These are phyloP conservation scores for Dothideomycetes sp. DNA, from an alignment of 2,329 filamentous ascomycete species.

Conservation along the genomic window DNA sequence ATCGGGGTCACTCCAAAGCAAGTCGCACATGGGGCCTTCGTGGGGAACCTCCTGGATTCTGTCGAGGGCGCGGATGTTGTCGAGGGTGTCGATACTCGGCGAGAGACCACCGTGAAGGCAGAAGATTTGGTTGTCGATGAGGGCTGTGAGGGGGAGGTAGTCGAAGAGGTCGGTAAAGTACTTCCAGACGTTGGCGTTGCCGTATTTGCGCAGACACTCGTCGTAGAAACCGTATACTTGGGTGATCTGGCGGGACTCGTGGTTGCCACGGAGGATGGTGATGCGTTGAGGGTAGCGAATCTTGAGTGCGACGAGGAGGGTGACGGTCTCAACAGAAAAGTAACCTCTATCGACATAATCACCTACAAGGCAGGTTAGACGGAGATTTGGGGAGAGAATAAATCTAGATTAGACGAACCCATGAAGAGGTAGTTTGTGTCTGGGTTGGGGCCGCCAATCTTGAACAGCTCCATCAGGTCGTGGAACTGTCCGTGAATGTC, in stretches of 20 bases:
- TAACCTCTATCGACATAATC: slow-evolving; percentile 98
- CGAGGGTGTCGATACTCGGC: slow-evolving; percentile 62
- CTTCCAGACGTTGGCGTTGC: slow-evolving; percentile 69
- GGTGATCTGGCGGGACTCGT: slow-evolving; percentile 67
- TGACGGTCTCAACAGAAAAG: slow-evolving; percentile 97
- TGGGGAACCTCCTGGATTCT: slow-evolving; percentile 67
- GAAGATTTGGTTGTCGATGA: slow-evolving; percentile 63
- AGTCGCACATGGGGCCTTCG: slow-evolving; percentile 65
- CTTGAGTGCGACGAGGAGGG: slow-evolving; percentile 90
- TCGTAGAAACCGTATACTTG: slow-evolving; percentile 73
- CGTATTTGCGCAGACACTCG: slow-evolving; percentile 66
- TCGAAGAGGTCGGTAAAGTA: slow-evolving; percentile 70
- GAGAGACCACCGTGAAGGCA: slow-evolving; percentile 63
- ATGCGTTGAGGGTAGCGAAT: slow-evolving; percentile 73
- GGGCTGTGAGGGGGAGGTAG: slow-evolving; percentile 61
- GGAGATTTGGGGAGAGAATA: too few species aligned
- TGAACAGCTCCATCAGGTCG: slow-evolving; percentile 98
- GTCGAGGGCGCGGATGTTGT: slow-evolving; percentile 65
- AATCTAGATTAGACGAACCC: too few species aligned
- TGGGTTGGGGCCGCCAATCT: slow-evolving; percentile 93
- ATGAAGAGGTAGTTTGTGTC: slow-evolving; percentile 99
- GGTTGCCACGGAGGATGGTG: slow-evolving; percentile 62
- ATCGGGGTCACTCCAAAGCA: slow-evolving; percentile 68
- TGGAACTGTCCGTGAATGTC: slow-evolving; percentile 99
- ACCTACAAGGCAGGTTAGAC: slow-evolving; percentile 40